These are phyloP conservation scores for Tetrapisispora pingtungensis DNA, from an alignment of 805 yeast species.

Conservation along the genomic window DNA sequence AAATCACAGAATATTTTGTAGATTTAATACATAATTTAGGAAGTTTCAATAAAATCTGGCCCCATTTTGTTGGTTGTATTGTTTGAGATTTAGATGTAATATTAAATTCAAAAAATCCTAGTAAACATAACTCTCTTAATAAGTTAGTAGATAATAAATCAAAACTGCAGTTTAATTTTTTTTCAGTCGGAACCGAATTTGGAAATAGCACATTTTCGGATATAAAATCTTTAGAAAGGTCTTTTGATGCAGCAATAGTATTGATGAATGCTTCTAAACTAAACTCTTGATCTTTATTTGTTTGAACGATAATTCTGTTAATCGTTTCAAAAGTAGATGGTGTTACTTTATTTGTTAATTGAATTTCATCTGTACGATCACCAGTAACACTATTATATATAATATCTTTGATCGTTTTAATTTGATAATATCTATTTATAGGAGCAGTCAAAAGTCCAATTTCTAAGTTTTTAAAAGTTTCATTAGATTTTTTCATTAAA, in stretches of 20 bases:
- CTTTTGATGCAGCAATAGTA: conserved; percentile 17
- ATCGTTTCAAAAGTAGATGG: conserved; percentile 43
- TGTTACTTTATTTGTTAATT: conserved; percentile 41
- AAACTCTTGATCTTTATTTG: conserved; percentile 21
- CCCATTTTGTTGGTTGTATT: conserved; percentile 41
- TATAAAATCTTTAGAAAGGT: conserved; percentile 28
- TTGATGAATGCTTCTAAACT: conserved; percentile 21
- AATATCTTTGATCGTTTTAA: conserved; percentile 46
- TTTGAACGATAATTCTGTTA: conserved; percentile 28
- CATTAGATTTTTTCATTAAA: conserved; percentile 40
- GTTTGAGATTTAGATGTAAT: conserved; percentile 18
- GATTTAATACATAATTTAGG: conserved; percentile 25
- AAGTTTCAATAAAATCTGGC: conserved; percentile 35
- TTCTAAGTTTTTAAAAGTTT: conserved; percentile 45
- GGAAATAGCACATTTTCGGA: conserved; percentile 24
- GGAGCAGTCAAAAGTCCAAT: conserved; percentile 60
- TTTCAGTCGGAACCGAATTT: conserved; percentile 22
- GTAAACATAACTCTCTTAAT: conserved; percentile 42
- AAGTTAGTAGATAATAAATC: conserved; percentile 51
- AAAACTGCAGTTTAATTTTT: conserved; percentile 33
- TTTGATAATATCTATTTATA: conserved; percentile 78
- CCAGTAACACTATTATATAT: conserved; percentile 37
- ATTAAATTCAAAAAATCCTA: conserved; percentile 37
- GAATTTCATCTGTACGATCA: conserved; percentile 30
- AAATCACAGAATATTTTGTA: conserved; percentile 32